Percentiles rank a stretch among this genome's conserved stretches.
Conservation (phyloP, 371 early-diverging fungal species). For the Encephalitozoon hellem region DNA sequence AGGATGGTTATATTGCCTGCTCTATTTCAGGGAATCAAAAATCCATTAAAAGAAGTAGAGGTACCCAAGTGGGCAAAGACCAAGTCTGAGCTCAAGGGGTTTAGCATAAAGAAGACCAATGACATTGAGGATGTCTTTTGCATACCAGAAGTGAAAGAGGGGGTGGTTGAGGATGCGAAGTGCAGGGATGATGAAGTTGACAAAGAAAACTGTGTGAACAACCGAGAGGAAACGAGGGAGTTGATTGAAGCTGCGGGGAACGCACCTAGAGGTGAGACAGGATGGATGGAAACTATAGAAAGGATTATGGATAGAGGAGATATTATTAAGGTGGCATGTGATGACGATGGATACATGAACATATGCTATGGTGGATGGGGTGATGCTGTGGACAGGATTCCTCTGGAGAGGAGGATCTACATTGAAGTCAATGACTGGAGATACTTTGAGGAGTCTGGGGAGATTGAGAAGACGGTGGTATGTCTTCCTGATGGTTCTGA, state of each 20-base stretch:
- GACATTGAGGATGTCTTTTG: conserved; percentile 31
- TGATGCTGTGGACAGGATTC: not conserved
- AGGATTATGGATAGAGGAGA: not conserved
- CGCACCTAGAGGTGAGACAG: not conserved
- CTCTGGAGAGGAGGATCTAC: not conserved
- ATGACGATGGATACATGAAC: not conserved
- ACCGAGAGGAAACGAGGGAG: not conserved
- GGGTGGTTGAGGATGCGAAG: not conserved
- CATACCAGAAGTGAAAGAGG: not conserved
- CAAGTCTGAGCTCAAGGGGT: not conserved
- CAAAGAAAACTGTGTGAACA: not conserved
- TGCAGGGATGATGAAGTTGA: not conserved
- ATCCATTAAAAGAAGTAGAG: conserved; percentile 75
- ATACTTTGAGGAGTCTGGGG: conserved; percentile 8
- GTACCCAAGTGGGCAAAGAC: conserved; percentile 76
- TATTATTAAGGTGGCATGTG: not conserved
- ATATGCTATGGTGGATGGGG: not conserved
- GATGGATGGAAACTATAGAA: conserved; percentile 2
- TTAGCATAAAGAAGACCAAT: not conserved
- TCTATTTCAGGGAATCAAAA: conserved; percentile 80
- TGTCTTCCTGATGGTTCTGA: not conserved
- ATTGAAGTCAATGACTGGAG: conserved; percentile 7
- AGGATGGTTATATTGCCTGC: conserved; percentile 96
- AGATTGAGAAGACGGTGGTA: not conserved
- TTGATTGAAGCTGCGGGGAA: not conserved